Base-by-base conservation (phyloP, 2,329 filamentous ascomycete species). In the Clonostachys solani region DNA sequence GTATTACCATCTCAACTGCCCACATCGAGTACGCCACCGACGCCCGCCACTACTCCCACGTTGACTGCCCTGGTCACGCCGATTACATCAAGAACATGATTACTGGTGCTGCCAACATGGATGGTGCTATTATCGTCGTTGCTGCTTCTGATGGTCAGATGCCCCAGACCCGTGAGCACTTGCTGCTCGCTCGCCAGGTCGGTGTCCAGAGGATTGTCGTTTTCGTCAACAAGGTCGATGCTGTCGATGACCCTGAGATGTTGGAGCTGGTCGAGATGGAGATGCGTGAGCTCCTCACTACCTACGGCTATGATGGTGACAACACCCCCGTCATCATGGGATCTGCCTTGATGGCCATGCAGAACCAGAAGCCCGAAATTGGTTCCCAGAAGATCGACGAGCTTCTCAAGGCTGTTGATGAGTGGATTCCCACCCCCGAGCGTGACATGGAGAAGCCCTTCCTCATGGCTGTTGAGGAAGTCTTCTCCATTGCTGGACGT, bases 1-100 rank as follows among this genome's bases (percentile, higher is more conserved):
- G 94, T 86, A 99, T 99, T 75, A 99, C 94, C 68, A 99, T 99
- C 68, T 92, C 94, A 50, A 95, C 94, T 47, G 90, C 94, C 57
- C 94, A 99, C 76, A 95, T 99, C 75, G 94, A 99, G 78, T 99
- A 97, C 80, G 76, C 89, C 60, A 99, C 94, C 69, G 89, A 96
- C 1, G 80, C 78, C 67, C 87, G 94, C 65, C 94, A 99, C 79
- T 99, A 99, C 77, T 94, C 94, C 63, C 94, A 99, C 83, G 94
- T 99, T 78, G 94, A 99, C 83, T 99, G 94, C 75, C 94, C 94
- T 50, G 94, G 94, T 74, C 94, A 99, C 86, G 94, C 94, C 74
- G 94, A 99, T 90, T 99, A 99, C 81, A 97, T 99, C 80, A 99
- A 99, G 84, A 99, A 99, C 86, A 99, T 99, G 94, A 99, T 99